phyloP scores from a whole-genome alignment of 2,329 filamentous ascomycete genomes.

The Dothideomycetes sp. region DNA sequence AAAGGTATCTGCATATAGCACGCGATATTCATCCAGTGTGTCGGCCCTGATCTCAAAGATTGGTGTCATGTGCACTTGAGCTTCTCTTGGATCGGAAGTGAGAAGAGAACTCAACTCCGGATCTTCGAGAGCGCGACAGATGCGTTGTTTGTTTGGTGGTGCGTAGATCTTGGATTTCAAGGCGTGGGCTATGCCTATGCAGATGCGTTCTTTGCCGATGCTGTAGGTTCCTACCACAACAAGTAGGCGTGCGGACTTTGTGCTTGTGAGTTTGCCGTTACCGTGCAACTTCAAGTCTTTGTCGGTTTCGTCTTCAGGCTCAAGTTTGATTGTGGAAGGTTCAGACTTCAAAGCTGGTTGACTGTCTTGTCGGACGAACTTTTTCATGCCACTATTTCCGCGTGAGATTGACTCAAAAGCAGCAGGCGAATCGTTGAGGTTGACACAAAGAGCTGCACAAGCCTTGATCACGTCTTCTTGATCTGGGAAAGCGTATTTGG shows the following conservation, averaged over 20 bases:
- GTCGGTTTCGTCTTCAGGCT: constrained; percentile 29
- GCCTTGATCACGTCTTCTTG: constrained; percentile 81
- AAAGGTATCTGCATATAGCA: constrained; percentile 71
- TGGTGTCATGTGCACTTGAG: constrained; percentile 96
- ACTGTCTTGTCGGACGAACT: constrained; percentile 47
- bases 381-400: constrained; percentile 48
- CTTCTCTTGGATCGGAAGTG: constrained; percentile 69
- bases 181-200: constrained; percentile 80
- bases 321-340: constrained; percentile 30
- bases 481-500: constrained; percentile 85
- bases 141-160: constrained; percentile 68
- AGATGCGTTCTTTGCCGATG: constrained; percentile 96
- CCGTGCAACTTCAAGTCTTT: constrained; percentile 20
- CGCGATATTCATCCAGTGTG: constrained; percentile 81
- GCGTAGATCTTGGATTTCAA: constrained; percentile 85
- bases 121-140: constrained; percentile 79
- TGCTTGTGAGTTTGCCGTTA: constrained; percentile 25
- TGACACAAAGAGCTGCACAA: constrained; percentile 80
- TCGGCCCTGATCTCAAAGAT: constrained; percentile 89
- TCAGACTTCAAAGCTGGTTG: constrained; percentile 30
- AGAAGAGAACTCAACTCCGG: constrained; percentile 67
- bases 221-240: constrained; percentile 95
- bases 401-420: constrained; percentile 46
- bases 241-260: constrained; percentile 57
- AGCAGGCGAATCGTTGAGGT: constrained; percentile 56